Evolutionary conservation across 1,139 yeast species (phyloP), one percentile per base, ranked within the genome.

Genomic region (Geotrichum citri-aurantii): DNA sequence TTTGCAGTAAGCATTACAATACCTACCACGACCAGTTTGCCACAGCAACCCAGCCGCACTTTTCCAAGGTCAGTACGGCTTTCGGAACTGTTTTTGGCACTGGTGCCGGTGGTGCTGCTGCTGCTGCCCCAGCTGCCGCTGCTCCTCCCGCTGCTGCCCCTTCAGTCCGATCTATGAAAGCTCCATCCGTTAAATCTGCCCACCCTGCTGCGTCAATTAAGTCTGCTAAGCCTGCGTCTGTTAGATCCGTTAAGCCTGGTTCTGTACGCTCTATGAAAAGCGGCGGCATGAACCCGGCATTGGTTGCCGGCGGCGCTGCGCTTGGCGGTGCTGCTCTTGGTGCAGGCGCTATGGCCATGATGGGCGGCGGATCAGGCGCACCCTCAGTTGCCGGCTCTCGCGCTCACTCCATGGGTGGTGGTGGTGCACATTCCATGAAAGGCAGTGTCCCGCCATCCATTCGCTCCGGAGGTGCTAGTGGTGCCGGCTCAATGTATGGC

Each of bases 1-100:
- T 81, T 57, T 84, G 84, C 60, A 81, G 81, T 71, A 79, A 76
- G 55, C 85, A 86, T 75, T 72, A 82, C 60, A 67, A 77, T 62
- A 55, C 77, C 55, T 86, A 84, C 57, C 79, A 81, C 64, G 79
- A 80, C 63, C 82, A 84, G 73, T 81, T 83, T 62, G 71, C 65
- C 59, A 68, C 63, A 51, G 69, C 68, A 55, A 74, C 77, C 21
- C 78, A 76, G 49, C 81, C 81, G 42, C 75, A 74, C 60, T 63
- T 77, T 58, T 72, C 74, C 56, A 69, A 69, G 49, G 70, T 67
- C 37, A 55, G 53, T 27, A 52, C 58, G 8, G 61, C 56, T 17
- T 44, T 61, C 21, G 55, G 64, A 58, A 61, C 69, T 55, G 62
- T 73, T 48, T 63, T 73, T 46, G 66, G 71, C 37, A 60, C 55